phyloP scores from a whole-genome alignment of 23 red algal genomes.

The Cyanidium caldarium region DNA sequence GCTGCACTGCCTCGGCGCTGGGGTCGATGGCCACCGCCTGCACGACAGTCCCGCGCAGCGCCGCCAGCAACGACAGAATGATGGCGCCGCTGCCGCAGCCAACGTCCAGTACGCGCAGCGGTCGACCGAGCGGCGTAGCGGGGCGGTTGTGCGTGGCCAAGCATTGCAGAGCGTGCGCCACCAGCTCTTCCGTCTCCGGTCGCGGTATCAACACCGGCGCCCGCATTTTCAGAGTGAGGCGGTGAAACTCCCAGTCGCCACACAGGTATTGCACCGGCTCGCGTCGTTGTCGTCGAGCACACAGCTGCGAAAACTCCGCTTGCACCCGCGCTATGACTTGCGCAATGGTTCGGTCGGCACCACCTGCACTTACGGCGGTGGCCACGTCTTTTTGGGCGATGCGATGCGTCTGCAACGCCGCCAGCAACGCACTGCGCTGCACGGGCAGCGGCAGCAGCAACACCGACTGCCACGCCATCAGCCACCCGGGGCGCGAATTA shows the following conservation, averaged over 20 bases:
- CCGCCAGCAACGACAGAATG: constrained; percentile 28
- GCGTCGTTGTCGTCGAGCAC: constrained; percentile 11
- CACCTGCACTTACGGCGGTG: not conserved
- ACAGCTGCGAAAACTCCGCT: not conserved
- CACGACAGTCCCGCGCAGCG: not conserved
- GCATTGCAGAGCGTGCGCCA: constrained; percentile 29
- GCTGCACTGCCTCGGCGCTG: constrained; percentile 4
- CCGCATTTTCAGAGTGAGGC: constrained; percentile 24
- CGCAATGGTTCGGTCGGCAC: not conserved
- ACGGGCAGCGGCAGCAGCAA: not conserved
- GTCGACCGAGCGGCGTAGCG: not conserved
- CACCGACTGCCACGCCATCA: not conserved
- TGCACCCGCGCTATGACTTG: not conserved
- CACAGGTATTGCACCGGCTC: constrained; percentile 83
- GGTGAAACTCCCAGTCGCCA: constrained; percentile 83
- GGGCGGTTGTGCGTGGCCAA: not conserved
- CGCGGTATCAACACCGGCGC: constrained; percentile 78
- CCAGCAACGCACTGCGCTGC: not conserved
- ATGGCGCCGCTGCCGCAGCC: constrained; percentile 86
- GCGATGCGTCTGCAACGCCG: not conserved
- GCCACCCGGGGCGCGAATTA: too few species aligned
- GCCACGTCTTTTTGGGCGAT: not conserved
- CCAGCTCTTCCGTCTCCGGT: constrained; percentile 82
- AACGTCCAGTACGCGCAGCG: constrained; percentile 37
- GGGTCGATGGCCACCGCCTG: constrained; percentile 46